A percentile compares a stretch with the other conserved stretches of the same genome.
Evolutionary conservation across 345 rosid genomes (phyloP).

Genomic region (Salix suchowensis): DNA sequence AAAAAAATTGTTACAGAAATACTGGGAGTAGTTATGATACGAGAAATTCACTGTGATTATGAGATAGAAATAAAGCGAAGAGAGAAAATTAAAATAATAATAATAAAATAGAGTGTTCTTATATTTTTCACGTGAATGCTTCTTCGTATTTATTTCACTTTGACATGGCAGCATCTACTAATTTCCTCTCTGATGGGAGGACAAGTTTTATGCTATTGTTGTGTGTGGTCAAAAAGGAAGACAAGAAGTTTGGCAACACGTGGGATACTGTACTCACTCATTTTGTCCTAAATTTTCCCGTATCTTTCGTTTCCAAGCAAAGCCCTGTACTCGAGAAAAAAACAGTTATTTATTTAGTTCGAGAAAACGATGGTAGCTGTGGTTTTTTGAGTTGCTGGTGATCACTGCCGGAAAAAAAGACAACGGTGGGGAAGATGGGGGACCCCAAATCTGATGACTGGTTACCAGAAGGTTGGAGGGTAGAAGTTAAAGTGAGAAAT

Average conservation of each 20-base stretch:
- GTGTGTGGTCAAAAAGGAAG: background rate
- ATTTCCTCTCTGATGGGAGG: background rate
- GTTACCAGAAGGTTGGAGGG: slow-evolving; percentile 58
- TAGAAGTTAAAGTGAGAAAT: slow-evolving; percentile 47
- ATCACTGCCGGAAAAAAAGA: background rate
- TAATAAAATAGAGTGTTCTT: no score
- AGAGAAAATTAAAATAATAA: no score
- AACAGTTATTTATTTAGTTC: background rate
- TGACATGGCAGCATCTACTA: no score
- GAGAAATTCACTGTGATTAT: no score
- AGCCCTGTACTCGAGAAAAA: background rate
- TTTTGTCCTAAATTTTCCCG: slow-evolving; percentile 3
- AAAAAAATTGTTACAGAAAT: no score
- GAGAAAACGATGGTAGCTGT: background rate
- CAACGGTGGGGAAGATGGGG: slow-evolving; percentile 13
- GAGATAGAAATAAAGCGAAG: no score
- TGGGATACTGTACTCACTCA: slow-evolving; percentile 26
- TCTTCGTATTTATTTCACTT: no score
- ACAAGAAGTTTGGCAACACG: slow-evolving; percentile 34
- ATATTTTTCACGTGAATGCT: no score
- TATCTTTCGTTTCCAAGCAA: background rate
- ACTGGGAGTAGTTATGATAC: no score
- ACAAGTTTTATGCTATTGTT: background rate
- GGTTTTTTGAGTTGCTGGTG: background rate
- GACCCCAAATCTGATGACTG: slow-evolving; percentile 34